Conservation (phyloP, 148 eudicot genomes). For the Diospyros lotus region DNA sequence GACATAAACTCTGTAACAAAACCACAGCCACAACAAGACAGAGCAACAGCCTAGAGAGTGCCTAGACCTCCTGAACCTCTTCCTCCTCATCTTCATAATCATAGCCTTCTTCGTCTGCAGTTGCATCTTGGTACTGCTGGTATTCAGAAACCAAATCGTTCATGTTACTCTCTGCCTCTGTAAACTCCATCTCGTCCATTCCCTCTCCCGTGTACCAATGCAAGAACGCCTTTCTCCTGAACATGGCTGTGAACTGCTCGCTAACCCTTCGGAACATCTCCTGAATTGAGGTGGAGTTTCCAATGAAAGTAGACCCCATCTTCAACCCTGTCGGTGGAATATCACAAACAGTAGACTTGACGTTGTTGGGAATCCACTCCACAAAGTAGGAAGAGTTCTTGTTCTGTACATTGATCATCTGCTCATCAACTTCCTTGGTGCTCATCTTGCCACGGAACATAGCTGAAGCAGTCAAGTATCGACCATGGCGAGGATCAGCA, state of each 20-base stretch:
- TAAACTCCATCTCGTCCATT: constrained; percentile 46
- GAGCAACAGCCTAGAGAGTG: neutral
- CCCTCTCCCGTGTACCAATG: constrained; percentile 48
- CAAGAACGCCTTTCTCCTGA: constrained; percentile 47
- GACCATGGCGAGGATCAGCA: constrained; percentile 54
- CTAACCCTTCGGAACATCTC: constrained; percentile 49
- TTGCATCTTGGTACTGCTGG: constrained; percentile 51
- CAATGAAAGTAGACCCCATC: constrained; percentile 52
- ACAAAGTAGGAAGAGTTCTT: constrained; percentile 61
- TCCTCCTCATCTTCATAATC: constrained; percentile 42
- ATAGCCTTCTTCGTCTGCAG: constrained; percentile 43
- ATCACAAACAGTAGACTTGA: constrained; percentile 59
- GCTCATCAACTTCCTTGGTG: constrained; percentile 56
- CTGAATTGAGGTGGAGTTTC: constrained; percentile 53
- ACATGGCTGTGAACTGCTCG: constrained; percentile 48
- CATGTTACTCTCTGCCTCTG: constrained; percentile 44
- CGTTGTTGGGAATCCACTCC: constrained; percentile 57
- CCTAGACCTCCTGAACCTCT: constrained; percentile 23
- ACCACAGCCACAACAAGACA: neutral
- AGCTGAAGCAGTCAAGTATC: constrained; percentile 51
- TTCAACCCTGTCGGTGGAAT: constrained; percentile 50
- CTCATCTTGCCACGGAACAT: constrained; percentile 59
- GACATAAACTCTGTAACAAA: neutral
- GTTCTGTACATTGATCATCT: constrained; percentile 55
- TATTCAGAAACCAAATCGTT: constrained; percentile 46